Evolutionary conservation across 2,329 filamentous ascomycete genomes (phyloP), one percentile per base, ranked within the genome.

Genomic region (Colletotrichum noveboracense): DNA sequence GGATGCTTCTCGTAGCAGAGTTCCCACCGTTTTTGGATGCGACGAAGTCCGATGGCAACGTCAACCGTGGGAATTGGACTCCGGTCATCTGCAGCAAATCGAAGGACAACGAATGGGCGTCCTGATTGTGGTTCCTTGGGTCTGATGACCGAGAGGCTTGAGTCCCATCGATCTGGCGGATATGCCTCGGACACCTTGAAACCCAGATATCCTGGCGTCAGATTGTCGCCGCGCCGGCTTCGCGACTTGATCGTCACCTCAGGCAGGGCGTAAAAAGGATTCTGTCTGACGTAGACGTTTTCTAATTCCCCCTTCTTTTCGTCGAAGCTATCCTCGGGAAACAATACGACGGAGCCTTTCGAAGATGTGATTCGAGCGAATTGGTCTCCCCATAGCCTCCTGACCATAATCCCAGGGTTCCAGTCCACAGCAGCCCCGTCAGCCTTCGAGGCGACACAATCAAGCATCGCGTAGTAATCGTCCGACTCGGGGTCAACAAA

Each of bases 121-220:
- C 38, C 66, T 5, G 70, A 73, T 7, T 69, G 65, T 6, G 70
- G 70, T n/a, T 73, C 70, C 12, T 56, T 73, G 8, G 70, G 43
- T 7, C 70, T 58, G 18, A 73, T 55, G 5, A 73, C 43, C 3
- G 65, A 73, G 1, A 73, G 18, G 7, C 36, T 18, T 34, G 70
- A 24, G 32, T 73, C 70, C 70, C 70, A 73, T 12, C 70, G 61
- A 16, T 73, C 70, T n/a, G 56, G 70, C 6, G 70, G 70, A 34
- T 43, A 52, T 9, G 65, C 70, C 8, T 32, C 38, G 5, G n/a
- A 21, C 13, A 66, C 65, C 7, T 6, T 30, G 18, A 71, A 71
- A 3, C 38, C 43, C 16, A 56, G 18, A 8, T 30, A 32, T 18
- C 60, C 21, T 4, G 38, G 26, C 3, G 28, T n/a, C 13, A 14